phyloP scores from a whole-genome alignment of 2,329 filamentous ascomycete species.

The Fusarium phyllophilum region DNA sequence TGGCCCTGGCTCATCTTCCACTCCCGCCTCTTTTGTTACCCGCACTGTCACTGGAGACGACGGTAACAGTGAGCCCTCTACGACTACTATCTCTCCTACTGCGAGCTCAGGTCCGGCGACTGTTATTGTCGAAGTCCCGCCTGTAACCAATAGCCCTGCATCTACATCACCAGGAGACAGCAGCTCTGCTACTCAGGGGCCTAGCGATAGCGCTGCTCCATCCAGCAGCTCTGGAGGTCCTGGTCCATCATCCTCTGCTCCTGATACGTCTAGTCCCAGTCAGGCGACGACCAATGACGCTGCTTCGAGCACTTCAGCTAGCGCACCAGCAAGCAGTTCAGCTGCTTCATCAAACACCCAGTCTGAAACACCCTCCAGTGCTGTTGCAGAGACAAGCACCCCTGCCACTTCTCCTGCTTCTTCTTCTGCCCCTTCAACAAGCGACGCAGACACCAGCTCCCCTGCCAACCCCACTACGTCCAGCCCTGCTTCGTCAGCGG shows the following conservation, averaged over 20 bases:
- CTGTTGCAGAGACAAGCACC: not conserved
- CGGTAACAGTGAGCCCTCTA: not conserved
- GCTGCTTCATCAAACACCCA: not conserved
- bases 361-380: not conserved
- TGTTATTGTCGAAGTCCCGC: not conserved
- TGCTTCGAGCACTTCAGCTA: not conserved
- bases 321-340: not conserved
- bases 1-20: not conserved
- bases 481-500: not conserved
- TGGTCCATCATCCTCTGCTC: not conserved
- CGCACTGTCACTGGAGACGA: not conserved
- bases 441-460: not conserved
- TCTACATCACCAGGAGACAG: fast-evolving
- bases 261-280: fast-evolving
- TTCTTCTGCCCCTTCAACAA: not conserved
- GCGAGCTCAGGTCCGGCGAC: not conserved
- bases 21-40: not conserved
- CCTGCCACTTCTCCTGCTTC: not conserved
- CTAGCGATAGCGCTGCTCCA: not conserved
- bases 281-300: fast-evolving
- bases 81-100: not conserved
- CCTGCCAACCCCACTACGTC: not conserved
- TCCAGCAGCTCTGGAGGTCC: fast-evolving
- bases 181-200: not conserved
- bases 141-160: not conserved